Evolutionary conservation across 768 basidiomycete species (phyloP), one percentile per base, ranked within the genome.

Genomic region (Leccinum boreale): DNA sequence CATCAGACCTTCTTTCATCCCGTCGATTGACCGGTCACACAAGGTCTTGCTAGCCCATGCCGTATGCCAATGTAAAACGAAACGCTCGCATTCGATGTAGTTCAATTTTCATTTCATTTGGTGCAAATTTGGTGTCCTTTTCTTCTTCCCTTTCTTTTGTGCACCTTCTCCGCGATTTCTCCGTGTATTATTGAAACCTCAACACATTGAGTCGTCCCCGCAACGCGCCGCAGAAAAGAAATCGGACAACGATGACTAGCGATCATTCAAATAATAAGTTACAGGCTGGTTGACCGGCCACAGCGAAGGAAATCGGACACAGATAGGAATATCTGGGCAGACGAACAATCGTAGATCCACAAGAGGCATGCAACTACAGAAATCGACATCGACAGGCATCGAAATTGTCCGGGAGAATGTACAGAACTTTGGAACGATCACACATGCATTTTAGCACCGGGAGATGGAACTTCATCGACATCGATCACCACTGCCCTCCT

Each of bases 41-140:
- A 57, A 50, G 53, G 57, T 50, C 48, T 57, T 52, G 42, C 52
- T 53, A 36, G 55, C 52, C 47, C 50, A 47, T 64, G 62, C 48
- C 54, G 49, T 33, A 44, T 65, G 64, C 61, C 62, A 15, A 52
- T 64, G 62, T 72, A 72, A 58, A 46, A 55, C 5, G n/a, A 61
- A 58, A 42, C 36, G 33, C 28, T 46, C 10, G 52, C 52, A 61
- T 59, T 52, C 53, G 12, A 57, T 23, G 21, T 44, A 55, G 33
- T 52, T 28, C 23, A 53, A 14, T 56, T 54, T 17, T 19, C 19
- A 1, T 46, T 49, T 24, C 46, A 45, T 45, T 56, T 50, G 63
- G 12, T 56, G 5, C 26, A 26, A 26, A 5, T 28, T 23, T 23
- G 24, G 24, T 28, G 24, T 24, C 24, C 24, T 23, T 45, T 19